These are phyloP conservation scores for Aspergillus fructus DNA, from an alignment of 2,329 filamentous ascomycete genomes.

Conservation along the genomic window DNA sequence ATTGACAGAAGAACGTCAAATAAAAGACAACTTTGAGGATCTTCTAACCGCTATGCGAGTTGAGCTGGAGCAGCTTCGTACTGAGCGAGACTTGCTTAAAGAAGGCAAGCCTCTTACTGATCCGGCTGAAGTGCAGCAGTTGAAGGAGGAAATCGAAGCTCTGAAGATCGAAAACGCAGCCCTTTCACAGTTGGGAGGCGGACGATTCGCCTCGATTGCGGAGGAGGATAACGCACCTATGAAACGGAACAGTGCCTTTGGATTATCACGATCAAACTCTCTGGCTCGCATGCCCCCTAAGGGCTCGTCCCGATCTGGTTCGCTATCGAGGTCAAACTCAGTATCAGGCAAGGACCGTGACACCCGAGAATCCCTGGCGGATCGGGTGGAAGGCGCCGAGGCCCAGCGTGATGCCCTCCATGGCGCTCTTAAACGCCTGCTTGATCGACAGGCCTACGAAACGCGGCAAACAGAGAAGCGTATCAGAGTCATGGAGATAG, in stretches of 20 bases:
- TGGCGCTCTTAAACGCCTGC: conserved; percentile 76
- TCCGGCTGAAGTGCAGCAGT: conserved; percentile 60
- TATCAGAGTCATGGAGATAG: conserved; percentile 71
- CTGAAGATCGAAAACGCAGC: conserved; percentile 54
- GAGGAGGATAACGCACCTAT: conserved; percentile 51
- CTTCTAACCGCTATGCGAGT: conserved; percentile 78
- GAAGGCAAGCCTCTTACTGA: conserved; percentile 76
- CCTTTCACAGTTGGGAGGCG: conserved; percentile 48
- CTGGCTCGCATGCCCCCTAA: conserved; percentile 56
- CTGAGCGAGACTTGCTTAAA: conserved; percentile 79
- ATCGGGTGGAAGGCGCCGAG: conserved; percentile 88
- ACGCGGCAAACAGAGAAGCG: conserved; percentile 80
- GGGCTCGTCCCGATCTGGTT: conserved; percentile 45
- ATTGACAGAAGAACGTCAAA: conserved; percentile 77
- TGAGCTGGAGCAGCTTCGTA: conserved; percentile 77
- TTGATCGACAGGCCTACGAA: conserved; percentile 82
- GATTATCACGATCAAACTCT: conserved; percentile 66
- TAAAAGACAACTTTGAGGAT: conserved; percentile 93
- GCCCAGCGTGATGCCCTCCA: conserved; percentile 91
- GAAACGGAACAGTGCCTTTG: conserved; percentile 47
- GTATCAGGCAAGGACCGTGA: conserved; percentile 55
- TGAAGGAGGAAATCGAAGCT: conserved; percentile 80
- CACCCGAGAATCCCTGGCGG: conserved; percentile 68
- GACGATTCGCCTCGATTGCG: conserved; percentile 59
- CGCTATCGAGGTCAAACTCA: conserved; percentile 60